Percentiles rank a stretch among this genome's conserved stretches.
phyloP scores from a whole-genome alignment of 2,329 filamentous ascomycete species.

The Fusarium burgessii region DNA sequence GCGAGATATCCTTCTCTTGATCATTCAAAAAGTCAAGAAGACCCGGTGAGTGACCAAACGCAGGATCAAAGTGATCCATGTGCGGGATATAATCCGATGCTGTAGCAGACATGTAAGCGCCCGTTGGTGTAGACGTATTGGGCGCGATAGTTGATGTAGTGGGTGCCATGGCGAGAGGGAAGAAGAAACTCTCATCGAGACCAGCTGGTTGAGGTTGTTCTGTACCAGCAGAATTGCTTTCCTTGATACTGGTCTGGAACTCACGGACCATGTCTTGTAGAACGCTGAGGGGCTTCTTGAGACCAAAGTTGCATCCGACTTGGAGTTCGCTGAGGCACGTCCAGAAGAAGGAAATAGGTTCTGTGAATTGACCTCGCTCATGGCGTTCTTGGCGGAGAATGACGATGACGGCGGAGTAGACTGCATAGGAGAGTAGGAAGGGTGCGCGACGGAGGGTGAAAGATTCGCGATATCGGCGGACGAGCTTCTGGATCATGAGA shows the following conservation, averaged over 20 bases:
- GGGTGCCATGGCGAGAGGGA: slow-evolving; percentile 45
- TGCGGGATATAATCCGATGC: slow-evolving; percentile 39
- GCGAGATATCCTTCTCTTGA: slow-evolving; percentile 49
- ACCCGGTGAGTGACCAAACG: slow-evolving; percentile 44
- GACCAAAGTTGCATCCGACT: slow-evolving; percentile 52
- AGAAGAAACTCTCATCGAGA: slow-evolving; percentile 50
- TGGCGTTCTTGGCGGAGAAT: slow-evolving; percentile 50
- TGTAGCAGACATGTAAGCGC: slow-evolving; percentile 35
- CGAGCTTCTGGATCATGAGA: slow-evolving; percentile 53
- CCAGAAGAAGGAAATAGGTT: slow-evolving; percentile 55
- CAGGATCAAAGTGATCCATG: slow-evolving; percentile 43
- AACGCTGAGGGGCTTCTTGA: slow-evolving; percentile 52
- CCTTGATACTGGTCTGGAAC: slow-evolving; percentile 48
- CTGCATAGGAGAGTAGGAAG: slow-evolving; percentile 57
- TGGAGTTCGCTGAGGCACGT: slow-evolving; percentile 52
- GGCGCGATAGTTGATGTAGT: slow-evolving; percentile 17
- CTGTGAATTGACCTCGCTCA: slow-evolving; percentile 48
- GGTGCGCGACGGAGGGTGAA: slow-evolving; percentile 56
- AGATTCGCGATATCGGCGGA: slow-evolving; percentile 52
- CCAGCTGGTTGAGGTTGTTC: slow-evolving; percentile 41
- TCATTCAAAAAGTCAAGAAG: slow-evolving; percentile 48
- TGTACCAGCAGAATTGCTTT: slow-evolving; percentile 37
- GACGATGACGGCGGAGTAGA: slow-evolving; percentile 53
- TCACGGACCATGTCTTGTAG: slow-evolving; percentile 51
- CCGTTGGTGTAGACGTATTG: slow-evolving; percentile 27